These are phyloP conservation scores for Smittium mucronatum DNA, from an alignment of 371 early-diverging fungal species.

Conservation along the genomic window DNA sequence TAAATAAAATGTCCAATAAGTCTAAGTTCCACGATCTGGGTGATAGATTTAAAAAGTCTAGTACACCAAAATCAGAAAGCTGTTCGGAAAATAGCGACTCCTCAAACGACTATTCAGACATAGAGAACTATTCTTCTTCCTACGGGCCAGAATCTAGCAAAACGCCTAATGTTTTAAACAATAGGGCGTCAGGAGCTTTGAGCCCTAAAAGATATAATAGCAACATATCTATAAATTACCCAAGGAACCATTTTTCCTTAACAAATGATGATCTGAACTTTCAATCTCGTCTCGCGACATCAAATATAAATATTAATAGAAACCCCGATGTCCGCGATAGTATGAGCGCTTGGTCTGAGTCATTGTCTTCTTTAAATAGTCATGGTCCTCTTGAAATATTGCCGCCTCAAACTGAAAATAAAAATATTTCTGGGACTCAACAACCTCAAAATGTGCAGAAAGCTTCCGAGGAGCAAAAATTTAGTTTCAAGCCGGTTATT, in stretches of 20 bases:
- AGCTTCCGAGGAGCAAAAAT: background rate
- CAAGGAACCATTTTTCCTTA: too few species aligned
- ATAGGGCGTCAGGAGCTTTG: background rate
- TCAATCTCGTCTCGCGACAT: background rate
- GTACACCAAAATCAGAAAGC: background rate
- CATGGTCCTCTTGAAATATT: too few species aligned
- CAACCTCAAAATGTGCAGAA: background rate
- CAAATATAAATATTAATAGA: background rate
- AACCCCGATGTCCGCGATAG: background rate
- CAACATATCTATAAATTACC: background rate
- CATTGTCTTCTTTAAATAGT: background rate
- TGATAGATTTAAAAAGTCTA: background rate
- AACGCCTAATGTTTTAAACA: background rate
- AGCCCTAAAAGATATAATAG: background rate
- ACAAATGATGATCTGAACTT: background rate
- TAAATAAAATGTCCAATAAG: background rate
- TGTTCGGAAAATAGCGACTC: background rate
- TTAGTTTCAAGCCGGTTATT: slow-evolving; percentile 19
- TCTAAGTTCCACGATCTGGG: background rate
- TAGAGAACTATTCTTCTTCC: background rate
- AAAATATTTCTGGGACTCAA: background rate
- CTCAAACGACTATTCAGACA: background rate
- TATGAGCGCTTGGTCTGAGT: background rate
- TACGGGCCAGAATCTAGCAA: background rate
- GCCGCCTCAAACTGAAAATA: background rate